These are phyloP conservation scores for Ceratobasidium theobromae DNA, from an alignment of 1,284 basidiomycete genomes.

Conservation along the genomic window DNA sequence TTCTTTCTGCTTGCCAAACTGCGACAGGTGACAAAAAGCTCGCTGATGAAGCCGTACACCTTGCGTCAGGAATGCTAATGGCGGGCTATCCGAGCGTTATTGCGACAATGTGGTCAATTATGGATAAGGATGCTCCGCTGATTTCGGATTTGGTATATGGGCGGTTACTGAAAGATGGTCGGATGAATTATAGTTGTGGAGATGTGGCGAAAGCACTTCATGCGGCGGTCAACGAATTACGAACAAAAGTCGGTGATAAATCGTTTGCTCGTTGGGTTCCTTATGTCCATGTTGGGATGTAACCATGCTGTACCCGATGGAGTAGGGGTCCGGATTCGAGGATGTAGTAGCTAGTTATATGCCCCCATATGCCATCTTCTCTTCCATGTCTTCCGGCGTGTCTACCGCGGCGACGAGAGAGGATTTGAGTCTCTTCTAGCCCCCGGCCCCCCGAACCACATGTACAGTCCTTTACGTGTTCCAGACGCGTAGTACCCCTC, in stretches of 20 bases:
- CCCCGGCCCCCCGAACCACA: too few species aligned
- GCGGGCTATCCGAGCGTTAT: constrained; percentile 10
- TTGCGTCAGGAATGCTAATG: constrained; percentile 8
- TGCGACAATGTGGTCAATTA: constrained; percentile 11
- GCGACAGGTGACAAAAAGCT: background rate
- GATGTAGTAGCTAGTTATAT: too few species aligned
- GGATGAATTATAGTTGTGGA: background rate
- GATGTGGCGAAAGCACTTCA: background rate
- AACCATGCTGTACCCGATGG: too few species aligned
- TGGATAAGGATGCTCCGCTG: background rate
- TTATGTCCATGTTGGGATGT: background rate
- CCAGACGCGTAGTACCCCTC: too few species aligned
- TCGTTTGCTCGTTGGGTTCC: background rate
- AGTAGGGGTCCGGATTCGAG: too few species aligned
- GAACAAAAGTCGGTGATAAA: constrained; percentile 1
- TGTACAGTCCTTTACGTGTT: too few species aligned
- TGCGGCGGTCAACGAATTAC: background rate
- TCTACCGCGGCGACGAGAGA: too few species aligned
- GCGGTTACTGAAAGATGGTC: background rate
- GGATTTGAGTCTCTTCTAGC: too few species aligned
- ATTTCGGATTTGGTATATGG: constrained; percentile 1
- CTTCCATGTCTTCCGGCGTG: too few species aligned
- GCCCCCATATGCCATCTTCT: too few species aligned
- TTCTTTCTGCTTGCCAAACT: constrained; percentile 22
- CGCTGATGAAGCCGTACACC: constrained; percentile 6